Conservation (phyloP, 345 rosid genomes). For the Gossypium ekmanianum region DNA sequence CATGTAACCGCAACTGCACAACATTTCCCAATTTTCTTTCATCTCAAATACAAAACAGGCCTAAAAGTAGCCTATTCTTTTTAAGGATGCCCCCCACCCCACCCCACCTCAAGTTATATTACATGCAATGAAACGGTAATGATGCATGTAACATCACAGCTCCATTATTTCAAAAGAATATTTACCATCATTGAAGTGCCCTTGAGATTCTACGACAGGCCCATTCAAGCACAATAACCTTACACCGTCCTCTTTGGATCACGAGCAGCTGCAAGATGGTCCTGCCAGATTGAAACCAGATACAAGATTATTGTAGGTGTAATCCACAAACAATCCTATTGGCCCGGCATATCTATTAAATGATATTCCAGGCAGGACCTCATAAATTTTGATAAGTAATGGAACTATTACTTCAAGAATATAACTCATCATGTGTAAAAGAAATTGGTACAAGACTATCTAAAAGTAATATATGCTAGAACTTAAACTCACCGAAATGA, state of each 20-base stretch:
- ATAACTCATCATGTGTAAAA: too few species aligned
- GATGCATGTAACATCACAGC: constrained; percentile 11
- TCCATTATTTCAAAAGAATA: constrained; percentile 25
- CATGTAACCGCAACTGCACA: constrained; percentile 26
- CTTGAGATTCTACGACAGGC: constrained; percentile 12
- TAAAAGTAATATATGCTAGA: not conserved
- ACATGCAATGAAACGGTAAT: constrained; percentile 10
- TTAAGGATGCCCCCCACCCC: not conserved
- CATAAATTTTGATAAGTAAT: not conserved
- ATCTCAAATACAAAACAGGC: constrained; percentile 22
- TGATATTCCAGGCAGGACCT: not conserved
- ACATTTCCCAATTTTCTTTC: constrained; percentile 12
- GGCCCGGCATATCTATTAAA: not conserved
- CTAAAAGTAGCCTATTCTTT: not conserved
- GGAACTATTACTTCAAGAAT: constrained; percentile 1
- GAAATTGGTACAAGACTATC: not conserved
- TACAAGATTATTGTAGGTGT: not conserved
- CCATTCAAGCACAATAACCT: constrained; percentile 6
- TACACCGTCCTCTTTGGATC: constrained; percentile 61
- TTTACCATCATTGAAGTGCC: constrained; percentile 12
- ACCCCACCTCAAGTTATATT: not conserved
- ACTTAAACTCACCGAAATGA: constrained; percentile 76
- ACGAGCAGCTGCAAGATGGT: constrained; percentile 75
- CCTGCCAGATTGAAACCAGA: constrained; percentile 43
- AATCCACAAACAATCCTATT: not conserved